phyloP scores from a whole-genome alignment of 1,284 basidiomycete genomes.

The Heimioporus retisporus region DNA sequence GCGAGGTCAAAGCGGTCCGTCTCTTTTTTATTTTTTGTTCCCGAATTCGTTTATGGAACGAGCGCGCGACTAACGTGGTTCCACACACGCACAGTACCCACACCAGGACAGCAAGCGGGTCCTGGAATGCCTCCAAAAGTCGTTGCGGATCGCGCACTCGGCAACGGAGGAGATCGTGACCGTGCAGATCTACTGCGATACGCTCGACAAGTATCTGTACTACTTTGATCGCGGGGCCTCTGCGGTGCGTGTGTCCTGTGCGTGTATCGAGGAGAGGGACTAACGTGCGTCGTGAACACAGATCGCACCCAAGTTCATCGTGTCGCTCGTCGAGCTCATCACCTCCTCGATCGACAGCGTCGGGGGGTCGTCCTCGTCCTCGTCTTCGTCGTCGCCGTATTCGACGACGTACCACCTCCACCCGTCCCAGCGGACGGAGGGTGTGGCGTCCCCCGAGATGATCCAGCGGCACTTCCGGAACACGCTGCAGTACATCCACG shows the following conservation, averaged over 20 bases:
- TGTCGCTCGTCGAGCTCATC: conserved; percentile 94
- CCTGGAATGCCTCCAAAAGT: conserved; percentile 95
- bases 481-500: neutral
- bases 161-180: conserved; percentile 96
- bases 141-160: conserved; percentile 92
- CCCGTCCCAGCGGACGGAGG: neutral
- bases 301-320: conserved; percentile 95
- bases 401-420: neutral
- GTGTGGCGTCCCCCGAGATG: neutral
- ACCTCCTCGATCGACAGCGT: conserved; percentile 83
- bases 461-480: neutral
- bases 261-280: neutral
- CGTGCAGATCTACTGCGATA: conserved; percentile 94
- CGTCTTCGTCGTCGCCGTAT: too few relatives aligned
- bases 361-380: too few relatives aligned
- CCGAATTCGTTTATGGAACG: neutral
- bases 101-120: conserved; percentile 96
- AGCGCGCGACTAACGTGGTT: too few relatives aligned
- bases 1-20: conserved; percentile 66
- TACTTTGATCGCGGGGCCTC: conserved; percentile 94
- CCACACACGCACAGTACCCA: conserved; percentile 71
- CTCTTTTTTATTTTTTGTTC: neutral
- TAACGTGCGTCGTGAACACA: conserved; percentile 37
- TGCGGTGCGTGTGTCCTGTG: conserved; percentile 74
- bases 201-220: conserved; percentile 93